Percentiles rank a stretch among this genome's conserved stretches.
Conservation (phyloP, 2,329 filamentous ascomycete genomes). For the Zalaria obscura region DNA sequence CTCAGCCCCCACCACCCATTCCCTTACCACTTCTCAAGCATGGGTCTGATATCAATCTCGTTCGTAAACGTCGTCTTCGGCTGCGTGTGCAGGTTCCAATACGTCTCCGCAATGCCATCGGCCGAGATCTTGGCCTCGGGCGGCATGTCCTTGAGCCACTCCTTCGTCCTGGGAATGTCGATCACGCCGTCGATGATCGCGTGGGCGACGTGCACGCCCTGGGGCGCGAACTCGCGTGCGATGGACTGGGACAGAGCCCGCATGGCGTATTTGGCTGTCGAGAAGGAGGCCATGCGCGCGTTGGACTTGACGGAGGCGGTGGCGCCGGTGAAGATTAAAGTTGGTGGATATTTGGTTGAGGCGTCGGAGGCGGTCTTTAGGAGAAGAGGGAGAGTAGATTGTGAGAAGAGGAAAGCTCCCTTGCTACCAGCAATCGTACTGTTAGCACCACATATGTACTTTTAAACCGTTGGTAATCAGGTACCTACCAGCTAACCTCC, state of each 20-base stretch:
- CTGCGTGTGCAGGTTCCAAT: conserved; percentile 75
- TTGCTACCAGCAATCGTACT: conserved; percentile 26
- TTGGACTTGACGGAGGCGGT: conserved; percentile 66
- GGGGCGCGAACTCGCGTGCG: conserved; percentile 69
- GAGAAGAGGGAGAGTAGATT: conserved; percentile 55
- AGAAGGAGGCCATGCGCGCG: conserved; percentile 55
- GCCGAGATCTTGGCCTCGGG: conserved; percentile 57
- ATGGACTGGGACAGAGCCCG: conserved; percentile 61
- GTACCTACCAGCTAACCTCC: conserved; percentile 34
- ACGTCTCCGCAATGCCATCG: conserved; percentile 71
- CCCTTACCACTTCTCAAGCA: conserved; percentile 64
- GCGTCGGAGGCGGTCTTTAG: conserved; percentile 40
- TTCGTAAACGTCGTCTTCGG: conserved; percentile 66
- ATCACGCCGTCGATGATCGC: conserved; percentile 76
- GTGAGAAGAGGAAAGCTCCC: conserved; percentile 65
- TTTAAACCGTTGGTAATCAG: not conserved
- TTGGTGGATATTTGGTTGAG: conserved; percentile 49
- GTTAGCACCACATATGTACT: not conserved
- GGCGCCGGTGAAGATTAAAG: conserved; percentile 74
- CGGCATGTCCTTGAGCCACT: conserved; percentile 39
- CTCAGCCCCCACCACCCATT: too few species aligned
- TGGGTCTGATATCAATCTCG: conserved; percentile 68
- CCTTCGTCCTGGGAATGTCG: conserved; percentile 59
- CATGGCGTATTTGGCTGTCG: conserved; percentile 66
- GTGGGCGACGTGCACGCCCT: conserved; percentile 73